Base-by-base conservation (phyloP, 2,329 filamentous ascomycete genomes). In the Exophiala spinifera region DNA sequence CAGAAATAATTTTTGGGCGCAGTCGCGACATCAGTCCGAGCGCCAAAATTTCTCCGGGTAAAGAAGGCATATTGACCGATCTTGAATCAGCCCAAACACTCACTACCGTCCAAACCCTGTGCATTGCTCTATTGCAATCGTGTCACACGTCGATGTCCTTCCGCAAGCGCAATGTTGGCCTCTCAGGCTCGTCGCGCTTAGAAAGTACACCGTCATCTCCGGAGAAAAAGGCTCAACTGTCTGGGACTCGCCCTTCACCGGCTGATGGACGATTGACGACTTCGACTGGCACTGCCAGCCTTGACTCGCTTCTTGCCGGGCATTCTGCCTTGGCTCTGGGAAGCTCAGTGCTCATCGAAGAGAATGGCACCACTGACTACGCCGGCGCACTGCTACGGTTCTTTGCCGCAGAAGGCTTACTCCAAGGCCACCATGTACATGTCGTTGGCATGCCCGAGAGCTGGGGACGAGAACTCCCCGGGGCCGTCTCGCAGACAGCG, bases 341-440 rank as follows among this genome's bases (percentile, higher is more conserved):
- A 0, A 89, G 83, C 15, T 88, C 85, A 0, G 67, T 97, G 1
- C 73, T 99, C 4, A 76, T 96, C 28, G 89, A 92, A 67, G 94
- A 99, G 66, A 87, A 85, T 53, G 92, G 92, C 0, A 96, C 92
- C 1, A 99, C 94, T 0, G 94, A 99, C 69, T 99, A 95, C 74
- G 85, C 89, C 0, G 89, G 91, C 1, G 83, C 89, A 21, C 74
- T 97, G 54, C 73, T 96, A 42, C 82, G 88, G 51, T 96, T 94
- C 69, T 99, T 90, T 72, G 92, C 91, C 1, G 91, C 92, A 0
- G 91, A 99, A 72, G 94, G 94, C 1, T 81, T 97, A 3, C 83
- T 95, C 4, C 94, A 99, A 67, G 91, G 89, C 1, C 94, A 99
- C 66, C 81, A 85, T 53, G 83, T 99, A 47, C 91, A 96, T 71